Conservation (phyloP, 164 flowering plant genomes). For the Chloranthus sessilifolius region DNA sequence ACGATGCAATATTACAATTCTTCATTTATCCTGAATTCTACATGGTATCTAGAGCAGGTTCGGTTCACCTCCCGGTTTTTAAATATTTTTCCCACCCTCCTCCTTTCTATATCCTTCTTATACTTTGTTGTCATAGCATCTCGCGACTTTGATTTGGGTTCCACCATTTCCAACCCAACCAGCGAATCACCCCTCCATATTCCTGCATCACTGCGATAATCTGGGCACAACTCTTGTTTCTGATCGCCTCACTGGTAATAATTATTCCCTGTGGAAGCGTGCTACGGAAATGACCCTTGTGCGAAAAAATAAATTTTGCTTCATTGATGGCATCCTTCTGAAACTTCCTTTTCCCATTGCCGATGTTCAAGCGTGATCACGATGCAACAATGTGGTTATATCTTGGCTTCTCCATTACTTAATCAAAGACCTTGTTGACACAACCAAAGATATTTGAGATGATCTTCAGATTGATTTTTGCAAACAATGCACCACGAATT, state of each 20-base stretch:
- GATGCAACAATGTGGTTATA: neutral
- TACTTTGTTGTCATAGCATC: neutral
- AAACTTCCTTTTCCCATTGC: neutral
- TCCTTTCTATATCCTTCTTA: neutral
- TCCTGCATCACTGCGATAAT: neutral
- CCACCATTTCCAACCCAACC: neutral
- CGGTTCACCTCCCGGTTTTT: neutral
- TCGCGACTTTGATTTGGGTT: neutral
- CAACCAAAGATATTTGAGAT: neutral
- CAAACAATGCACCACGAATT: neutral
- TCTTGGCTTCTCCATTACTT: neutral
- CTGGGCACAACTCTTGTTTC: neutral
- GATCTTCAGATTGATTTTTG: neutral
- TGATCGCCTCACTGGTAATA: neutral
- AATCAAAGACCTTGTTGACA: neutral
- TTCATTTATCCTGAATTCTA: no score
- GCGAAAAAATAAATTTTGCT: neutral
- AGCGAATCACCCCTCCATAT: neutral
- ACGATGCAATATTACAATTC: no score
- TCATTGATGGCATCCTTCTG: neutral
- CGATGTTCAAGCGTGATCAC: neutral
- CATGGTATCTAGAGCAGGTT: neutral
- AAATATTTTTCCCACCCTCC: neutral
- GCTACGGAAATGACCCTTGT: neutral
- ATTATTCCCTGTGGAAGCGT: neutral